phyloP scores from a whole-genome alignment of 2,329 filamentous ascomycete genomes.

The Fusarium tupiense region DNA sequence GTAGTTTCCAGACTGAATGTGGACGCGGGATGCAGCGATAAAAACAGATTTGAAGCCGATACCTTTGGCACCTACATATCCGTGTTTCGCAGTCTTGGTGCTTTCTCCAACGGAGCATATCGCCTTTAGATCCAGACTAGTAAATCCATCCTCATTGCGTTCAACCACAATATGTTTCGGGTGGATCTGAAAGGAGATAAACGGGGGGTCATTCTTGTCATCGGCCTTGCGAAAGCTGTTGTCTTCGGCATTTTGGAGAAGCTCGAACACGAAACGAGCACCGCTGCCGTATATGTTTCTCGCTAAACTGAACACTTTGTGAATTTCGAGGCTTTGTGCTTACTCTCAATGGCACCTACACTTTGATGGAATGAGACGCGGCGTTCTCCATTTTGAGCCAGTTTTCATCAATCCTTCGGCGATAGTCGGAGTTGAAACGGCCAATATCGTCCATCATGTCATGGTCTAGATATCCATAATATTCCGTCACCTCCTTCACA shows the following conservation, averaged over 20 bases:
- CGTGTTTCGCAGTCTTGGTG: slow-evolving; percentile 22
- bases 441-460: slow-evolving; percentile 34
- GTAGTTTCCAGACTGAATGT: slow-evolving; percentile 30
- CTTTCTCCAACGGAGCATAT: slow-evolving; percentile 30
- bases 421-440: slow-evolving; percentile 18
- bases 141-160: slow-evolving; percentile 34
- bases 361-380: slow-evolving; percentile 25
- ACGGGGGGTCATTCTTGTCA: background rate
- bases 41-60: slow-evolving; percentile 35
- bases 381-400: slow-evolving; percentile 26
- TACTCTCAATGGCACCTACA: background rate
- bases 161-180: slow-evolving; percentile 27
- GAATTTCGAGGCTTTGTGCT: rapidly evolving
- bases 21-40: slow-evolving; percentile 17
- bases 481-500: slow-evolving; percentile 10
- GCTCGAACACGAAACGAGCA: slow-evolving; percentile 32
- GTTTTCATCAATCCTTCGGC: slow-evolving; percentile 27
- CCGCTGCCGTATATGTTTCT: slow-evolving; percentile 33
- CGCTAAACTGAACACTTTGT: background rate
- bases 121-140: slow-evolving; percentile 2
- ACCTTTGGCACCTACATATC: slow-evolving; percentile 29
- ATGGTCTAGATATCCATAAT: slow-evolving; percentile 16
- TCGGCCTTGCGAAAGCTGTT: slow-evolving; percentile 4
- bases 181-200: slow-evolving; percentile 26
- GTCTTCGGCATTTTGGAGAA: slow-evolving; percentile 35